Percentiles rank a stretch among this genome's conserved stretches.
phyloP scores from a whole-genome alignment of 345 rosid genomes.

The Salix viminalis region DNA sequence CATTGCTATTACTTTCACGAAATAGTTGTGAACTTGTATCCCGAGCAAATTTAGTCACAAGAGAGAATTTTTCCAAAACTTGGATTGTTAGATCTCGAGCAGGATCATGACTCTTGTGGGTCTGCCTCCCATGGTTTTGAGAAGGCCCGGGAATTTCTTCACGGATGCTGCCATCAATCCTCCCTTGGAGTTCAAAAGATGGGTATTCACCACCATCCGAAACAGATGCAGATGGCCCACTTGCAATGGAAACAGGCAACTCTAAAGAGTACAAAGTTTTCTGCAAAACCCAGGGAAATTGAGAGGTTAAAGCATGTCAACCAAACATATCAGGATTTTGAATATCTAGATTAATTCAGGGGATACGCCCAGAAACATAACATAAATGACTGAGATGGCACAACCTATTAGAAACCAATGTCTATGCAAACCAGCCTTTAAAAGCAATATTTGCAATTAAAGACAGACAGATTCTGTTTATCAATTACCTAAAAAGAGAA shows the following conservation, averaged over 20 bases:
- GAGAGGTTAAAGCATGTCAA: neutral
- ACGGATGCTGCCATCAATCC: conserved; percentile 29
- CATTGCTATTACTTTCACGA: conserved; percentile 57
- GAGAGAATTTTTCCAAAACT: conserved; percentile 87
- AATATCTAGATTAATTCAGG: neutral
- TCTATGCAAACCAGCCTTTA: neutral
- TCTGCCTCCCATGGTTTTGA: conserved; percentile 46
- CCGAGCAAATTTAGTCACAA: conserved; percentile 88
- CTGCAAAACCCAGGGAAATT: conserved; percentile 33
- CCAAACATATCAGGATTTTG: neutral
- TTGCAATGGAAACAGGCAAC: conserved; percentile 71
- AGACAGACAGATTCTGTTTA: neutral
- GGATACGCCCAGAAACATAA: neutral
- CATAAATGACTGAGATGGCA: neutral
- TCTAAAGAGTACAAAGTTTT: conserved; percentile 86
- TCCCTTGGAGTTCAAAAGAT: conserved; percentile 41
- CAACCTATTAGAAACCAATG: neutral
- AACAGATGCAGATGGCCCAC: conserved; percentile 44
- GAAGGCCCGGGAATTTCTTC: conserved; percentile 36
- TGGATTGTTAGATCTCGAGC: conserved; percentile 86
- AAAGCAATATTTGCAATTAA: conserved; percentile 4
- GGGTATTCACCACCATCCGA: conserved; percentile 41
- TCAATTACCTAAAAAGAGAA: neutral
- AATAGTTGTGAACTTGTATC: conserved; percentile 88
- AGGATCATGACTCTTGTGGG: conserved; percentile 74